Conservation (phyloP, 768 basidiomycete genomes). For the Sarcomyxa edulis region DNA sequence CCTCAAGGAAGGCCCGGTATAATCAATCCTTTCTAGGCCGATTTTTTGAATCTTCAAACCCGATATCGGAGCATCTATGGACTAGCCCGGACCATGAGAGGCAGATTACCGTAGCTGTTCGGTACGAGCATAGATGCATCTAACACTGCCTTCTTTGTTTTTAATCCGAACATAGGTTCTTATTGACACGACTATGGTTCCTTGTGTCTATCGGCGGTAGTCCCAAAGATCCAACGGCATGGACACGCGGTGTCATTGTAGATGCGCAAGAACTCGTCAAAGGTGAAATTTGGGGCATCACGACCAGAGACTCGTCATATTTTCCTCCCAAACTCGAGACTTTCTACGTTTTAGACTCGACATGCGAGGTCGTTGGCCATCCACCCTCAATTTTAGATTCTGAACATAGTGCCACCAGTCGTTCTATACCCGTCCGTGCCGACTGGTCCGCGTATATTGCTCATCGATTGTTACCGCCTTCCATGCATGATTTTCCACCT, state of each 20-base stretch:
- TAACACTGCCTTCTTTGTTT: neutral
- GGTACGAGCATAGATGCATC: constrained; percentile 30
- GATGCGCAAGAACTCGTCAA: constrained; percentile 48
- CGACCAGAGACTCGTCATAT: constrained; percentile 17
- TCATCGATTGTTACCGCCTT: constrained; percentile 6
- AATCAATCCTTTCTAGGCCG: constrained; percentile 44
- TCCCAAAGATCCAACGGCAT: constrained; percentile 15
- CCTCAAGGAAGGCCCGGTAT: constrained; percentile 32
- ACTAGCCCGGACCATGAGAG: constrained; percentile 50
- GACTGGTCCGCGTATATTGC: constrained; percentile 67
- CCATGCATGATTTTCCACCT: constrained; percentile 7
- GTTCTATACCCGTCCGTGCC: constrained; percentile 29
- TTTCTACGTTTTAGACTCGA: constrained; percentile 61
- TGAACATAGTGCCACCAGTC: neutral
- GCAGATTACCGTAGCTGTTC: constrained; percentile 50
- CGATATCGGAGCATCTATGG: constrained; percentile 49
- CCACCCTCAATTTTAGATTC: too few species aligned
- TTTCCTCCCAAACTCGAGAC: constrained; percentile 21
- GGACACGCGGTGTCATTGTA: constrained; percentile 33
- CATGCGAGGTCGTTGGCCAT: constrained; percentile 67
- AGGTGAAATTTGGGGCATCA: constrained; percentile 59
- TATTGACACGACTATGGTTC: constrained; percentile 62
- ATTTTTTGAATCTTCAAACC: constrained; percentile 23
- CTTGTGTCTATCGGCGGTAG: constrained; percentile 45
- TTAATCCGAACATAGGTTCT: constrained; percentile 37